Base-by-base conservation (phyloP, 352 stramenopile genomes). In the Phytophthora parvispora region DNA sequence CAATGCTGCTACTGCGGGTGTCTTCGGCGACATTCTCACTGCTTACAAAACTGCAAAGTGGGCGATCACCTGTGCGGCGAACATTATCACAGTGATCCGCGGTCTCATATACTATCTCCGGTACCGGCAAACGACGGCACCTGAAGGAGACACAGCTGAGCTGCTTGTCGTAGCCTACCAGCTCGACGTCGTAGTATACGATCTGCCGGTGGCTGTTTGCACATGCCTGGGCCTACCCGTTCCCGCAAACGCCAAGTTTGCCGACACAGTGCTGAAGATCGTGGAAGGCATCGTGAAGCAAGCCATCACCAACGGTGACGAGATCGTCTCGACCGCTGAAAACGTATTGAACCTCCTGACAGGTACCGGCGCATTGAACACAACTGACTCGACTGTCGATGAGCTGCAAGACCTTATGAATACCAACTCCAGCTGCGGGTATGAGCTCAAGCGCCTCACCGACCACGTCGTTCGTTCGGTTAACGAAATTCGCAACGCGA, bases 261-360 rank as follows among this genome's bases (percentile, higher is more conserved):
- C 60, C 8, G 28, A 51, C 18, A 59, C 22, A 0, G 66, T 74
- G 9, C 66, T 74, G 3, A 50, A 56, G n/a, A 60, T 74, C 20
- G 66, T 74, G 16, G 66, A 74, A 61, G 66, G 66, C 7, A 74
- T 74, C 25, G 66, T 70, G 24, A 74, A 74, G 20, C 66, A 74
- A 20, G 60, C 51, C 6, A 74, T 74, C 60, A 74, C 66, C 1
- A 74, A 74, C 27, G 66, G 60, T 3, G 66, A 74, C 24, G 61
- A 66, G 22, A 74, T 70, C 34, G 64, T 74, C 13, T 74, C 66
- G 1, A 74, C 66, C 2, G 66, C 52, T 32, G 66, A 65, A 42
- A 74, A 74, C 18, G 66, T 74, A 10, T 38, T 74, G 15, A 66
- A 70, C 29, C 32, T 74, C 27, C 51, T 74, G 0, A 74, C 66